Conservation (phyloP, 208 protist species). For the Novymonas esmeraldas region DNA sequence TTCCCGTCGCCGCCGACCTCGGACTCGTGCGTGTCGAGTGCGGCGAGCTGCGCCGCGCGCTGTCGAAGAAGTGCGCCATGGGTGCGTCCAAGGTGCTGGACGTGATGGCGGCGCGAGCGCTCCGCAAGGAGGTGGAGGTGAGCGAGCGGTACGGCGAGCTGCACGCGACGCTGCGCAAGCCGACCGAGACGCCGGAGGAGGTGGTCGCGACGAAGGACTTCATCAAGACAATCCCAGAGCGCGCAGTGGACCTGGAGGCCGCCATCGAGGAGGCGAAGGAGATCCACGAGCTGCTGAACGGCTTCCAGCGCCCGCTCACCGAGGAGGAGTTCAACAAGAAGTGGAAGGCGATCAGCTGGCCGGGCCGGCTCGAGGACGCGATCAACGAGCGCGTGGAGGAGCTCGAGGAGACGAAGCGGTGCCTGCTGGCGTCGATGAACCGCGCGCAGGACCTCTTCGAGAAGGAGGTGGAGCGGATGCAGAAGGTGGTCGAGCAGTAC, state of each 20-base stretch:
- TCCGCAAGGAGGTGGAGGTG: slow-evolving; percentile 71
- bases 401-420: slow-evolving; percentile 92
- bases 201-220: slow-evolving; percentile 90
- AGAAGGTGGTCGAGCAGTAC: slow-evolving; percentile 85
- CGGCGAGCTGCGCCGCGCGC: slow-evolving; percentile 65
- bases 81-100: slow-evolving; percentile 64
- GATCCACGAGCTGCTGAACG: slow-evolving; percentile 90
- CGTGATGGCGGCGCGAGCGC: slow-evolving; percentile 75
- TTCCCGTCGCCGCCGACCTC: slow-evolving; percentile 72
- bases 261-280: slow-evolving; percentile 76
- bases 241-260: slow-evolving; percentile 80
- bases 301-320: slow-evolving; percentile 86
- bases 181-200: slow-evolving; percentile 88
- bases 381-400: slow-evolving; percentile 91
- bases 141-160: slow-evolving; percentile 72
- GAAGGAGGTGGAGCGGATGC: slow-evolving; percentile 72
- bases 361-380: slow-evolving; percentile 85
- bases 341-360: slow-evolving; percentile 93
- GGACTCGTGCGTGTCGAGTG: slow-evolving; percentile 85
- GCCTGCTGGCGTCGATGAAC: slow-evolving; percentile 81
- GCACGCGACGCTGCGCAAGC: slow-evolving; percentile 58
- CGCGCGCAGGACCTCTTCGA: slow-evolving; percentile 87
- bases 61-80: slow-evolving; percentile 81
- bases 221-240: slow-evolving; percentile 90
- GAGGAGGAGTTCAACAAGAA: slow-evolving; percentile 95